phyloP scores from a whole-genome alignment of 352 stramenopile species.

The Aphanomyces astaci region DNA sequence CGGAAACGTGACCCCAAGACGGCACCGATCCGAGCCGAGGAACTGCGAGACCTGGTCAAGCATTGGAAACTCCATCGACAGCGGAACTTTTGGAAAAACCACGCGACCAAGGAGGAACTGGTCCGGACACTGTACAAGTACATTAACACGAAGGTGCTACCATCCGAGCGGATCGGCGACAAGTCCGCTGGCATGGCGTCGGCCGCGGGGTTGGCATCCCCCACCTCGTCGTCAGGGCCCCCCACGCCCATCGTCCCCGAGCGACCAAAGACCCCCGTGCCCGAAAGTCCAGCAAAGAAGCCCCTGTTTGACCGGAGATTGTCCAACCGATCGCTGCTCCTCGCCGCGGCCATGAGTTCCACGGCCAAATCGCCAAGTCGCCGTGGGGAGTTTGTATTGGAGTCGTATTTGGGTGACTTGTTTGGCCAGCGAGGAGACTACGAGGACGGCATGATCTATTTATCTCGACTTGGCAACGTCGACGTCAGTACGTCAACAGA shows the following conservation, averaged over 20 bases:
- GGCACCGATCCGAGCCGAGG: constrained; percentile 80
- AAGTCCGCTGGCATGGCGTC: not conserved
- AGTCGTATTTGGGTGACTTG: constrained; percentile 61
- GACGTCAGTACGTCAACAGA: constrained; percentile 33
- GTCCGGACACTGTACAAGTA: constrained; percentile 78
- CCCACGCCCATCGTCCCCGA: not conserved
- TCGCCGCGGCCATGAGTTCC: not conserved
- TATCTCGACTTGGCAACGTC: constrained; percentile 71
- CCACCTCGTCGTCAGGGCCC: not conserved
- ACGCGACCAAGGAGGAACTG: constrained; percentile 83
- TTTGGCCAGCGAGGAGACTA: constrained; percentile 81
- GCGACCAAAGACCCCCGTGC: not conserved
- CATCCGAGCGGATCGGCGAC: constrained; percentile 33
- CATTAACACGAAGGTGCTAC: constrained; percentile 83
- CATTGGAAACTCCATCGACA: constrained; percentile 86
- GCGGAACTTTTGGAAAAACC: constrained; percentile 86
- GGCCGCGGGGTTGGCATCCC: not conserved
- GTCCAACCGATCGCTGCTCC: not conserved
- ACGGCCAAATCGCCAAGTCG: not conserved
- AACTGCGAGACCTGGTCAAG: constrained; percentile 84
- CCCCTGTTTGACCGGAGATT: not conserved
- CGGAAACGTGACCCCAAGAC: constrained; percentile 58
- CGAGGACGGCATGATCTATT: constrained; percentile 82
- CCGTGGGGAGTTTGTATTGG: constrained; percentile 22
- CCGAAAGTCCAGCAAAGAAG: not conserved